These are phyloP conservation scores for Citrus hindsii DNA, from an alignment of 345 rosid genomes.

Conservation along the genomic window DNA sequence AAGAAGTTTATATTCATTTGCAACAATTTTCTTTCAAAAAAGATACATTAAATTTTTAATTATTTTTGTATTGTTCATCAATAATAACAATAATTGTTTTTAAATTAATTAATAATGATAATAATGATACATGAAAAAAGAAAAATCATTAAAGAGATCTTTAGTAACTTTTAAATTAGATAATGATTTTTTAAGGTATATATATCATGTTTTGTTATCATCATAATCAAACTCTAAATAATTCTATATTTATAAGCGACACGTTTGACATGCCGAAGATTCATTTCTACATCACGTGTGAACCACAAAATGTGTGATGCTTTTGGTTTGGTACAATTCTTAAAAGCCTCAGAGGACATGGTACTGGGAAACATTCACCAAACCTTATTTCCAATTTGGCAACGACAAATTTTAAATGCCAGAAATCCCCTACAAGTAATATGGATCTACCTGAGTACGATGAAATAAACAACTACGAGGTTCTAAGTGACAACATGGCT, in stretches of 20 bases:
- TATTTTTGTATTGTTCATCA: too few species aligned
- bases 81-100: too few species aligned
- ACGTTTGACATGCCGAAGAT: constrained; percentile 11
- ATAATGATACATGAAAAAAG: background rate
- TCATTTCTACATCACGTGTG: background rate
- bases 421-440: constrained; percentile 7
- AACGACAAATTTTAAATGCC: background rate
- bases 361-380: background rate
- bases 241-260: constrained; percentile 1
- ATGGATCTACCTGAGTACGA: constrained; percentile 3
- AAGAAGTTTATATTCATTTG: too few species aligned
- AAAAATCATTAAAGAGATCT: background rate
- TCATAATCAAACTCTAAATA: background rate
- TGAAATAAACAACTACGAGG: background rate
- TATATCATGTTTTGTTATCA: background rate
- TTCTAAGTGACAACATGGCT: background rate
- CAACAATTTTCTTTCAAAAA: too few species aligned
- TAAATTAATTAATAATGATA: too few species aligned
- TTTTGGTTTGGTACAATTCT: background rate
- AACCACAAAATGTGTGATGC: constrained; percentile 20
- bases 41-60: too few species aligned
- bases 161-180: too few species aligned
- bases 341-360: background rate
- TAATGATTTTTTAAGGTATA: background rate
- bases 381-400: background rate